Base-by-base conservation (phyloP, 306 rosid species). In the Luffa acutangula region DNA sequence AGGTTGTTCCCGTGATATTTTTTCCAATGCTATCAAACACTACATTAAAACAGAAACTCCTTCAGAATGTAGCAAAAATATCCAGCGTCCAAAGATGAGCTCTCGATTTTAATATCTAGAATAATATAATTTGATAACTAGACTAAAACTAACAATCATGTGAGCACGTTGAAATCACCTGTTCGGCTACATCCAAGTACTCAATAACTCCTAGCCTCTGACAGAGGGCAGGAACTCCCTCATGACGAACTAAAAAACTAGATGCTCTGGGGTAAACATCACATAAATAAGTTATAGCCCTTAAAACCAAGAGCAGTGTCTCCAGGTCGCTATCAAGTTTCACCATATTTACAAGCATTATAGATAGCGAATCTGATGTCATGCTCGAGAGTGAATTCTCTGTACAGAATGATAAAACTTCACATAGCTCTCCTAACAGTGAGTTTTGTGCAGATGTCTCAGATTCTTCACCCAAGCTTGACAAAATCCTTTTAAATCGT, bases 1-100 rank as follows among this genome's bases (percentile, higher is more conserved):
- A 9, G 99, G 98, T 79, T 96, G 99, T 81, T 93, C 98, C 70
- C 88, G 93, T 5, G 99, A 96, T 85, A 96, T 93, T 87, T 93
- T 96, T 88, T 93, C 99, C 88, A 96, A 87, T 79, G 98, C 98
- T 93, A 89, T 94, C 83, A 96, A 85, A 85, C 99, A 96, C 99
- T 96, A 79, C 83, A 90, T 48, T 15, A 76, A 78, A 64, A 49
- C 60, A 48, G 58, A 58, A 31, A 14, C 33, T 25, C 37, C 53
- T 76, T 76, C 54, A 76, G 57, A 76, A 39, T 41, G 57, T 45
- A 17, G 39, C 15, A 34, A 51, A 9, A 15, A 7, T 49, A 73
- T 73, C 7, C 45, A 14, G 7, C 12, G 3, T 52, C 59, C 62
- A 34, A n/a, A 52, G 13, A 52, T 67, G 25, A 67, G 33, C 33